Evolutionary conservation across 2,329 filamentous ascomycete species (phyloP).

Genomic region (Fusarium sp.): DNA sequence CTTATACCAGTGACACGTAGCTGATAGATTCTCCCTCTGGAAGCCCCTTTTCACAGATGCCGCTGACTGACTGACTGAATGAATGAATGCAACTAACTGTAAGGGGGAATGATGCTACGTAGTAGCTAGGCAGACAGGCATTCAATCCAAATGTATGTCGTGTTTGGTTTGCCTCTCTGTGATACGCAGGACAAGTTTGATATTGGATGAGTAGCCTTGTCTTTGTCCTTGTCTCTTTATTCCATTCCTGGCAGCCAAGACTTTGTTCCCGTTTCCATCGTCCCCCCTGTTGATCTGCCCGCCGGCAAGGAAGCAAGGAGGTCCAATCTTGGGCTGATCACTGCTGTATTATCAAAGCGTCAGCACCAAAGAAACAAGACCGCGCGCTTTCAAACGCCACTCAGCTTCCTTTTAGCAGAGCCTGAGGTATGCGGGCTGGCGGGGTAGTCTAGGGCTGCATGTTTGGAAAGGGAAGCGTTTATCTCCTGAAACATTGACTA

Average conservation of each 20-base stretch:
- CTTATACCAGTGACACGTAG: constrained; percentile 30
- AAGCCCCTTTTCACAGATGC: constrained; percentile 23
- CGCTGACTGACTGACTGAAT: constrained; percentile 11
- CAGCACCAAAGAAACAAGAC: not conserved
- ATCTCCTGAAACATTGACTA: constrained; percentile 27
- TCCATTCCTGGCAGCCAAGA: constrained; percentile 31
- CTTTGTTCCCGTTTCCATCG: constrained; percentile 8
- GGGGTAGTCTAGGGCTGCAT: constrained; percentile 28
- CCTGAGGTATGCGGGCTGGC: constrained; percentile 34
- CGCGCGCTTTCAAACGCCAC: constrained; percentile 26
- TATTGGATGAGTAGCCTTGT: not conserved
- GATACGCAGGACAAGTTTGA: constrained; percentile 25
- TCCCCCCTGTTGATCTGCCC: constrained; percentile 24
- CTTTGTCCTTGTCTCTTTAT: constrained; percentile 12
- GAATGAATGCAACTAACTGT: not conserved
- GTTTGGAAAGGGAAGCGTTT: constrained; percentile 20
- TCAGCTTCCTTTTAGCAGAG: constrained; percentile 11
- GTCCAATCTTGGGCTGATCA: constrained; percentile 6
- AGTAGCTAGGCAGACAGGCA: not conserved
- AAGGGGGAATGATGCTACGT: constrained; percentile 1
- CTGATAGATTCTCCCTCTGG: not conserved
- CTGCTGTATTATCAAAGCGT: constrained; percentile 27
- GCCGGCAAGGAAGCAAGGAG: constrained; percentile 25
- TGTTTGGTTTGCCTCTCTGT: constrained; percentile 19
- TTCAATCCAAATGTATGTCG: constrained; percentile 11